phyloP scores from a whole-genome alignment of 495 filamentous ascomycete species.

The Daldinia concentrica region DNA sequence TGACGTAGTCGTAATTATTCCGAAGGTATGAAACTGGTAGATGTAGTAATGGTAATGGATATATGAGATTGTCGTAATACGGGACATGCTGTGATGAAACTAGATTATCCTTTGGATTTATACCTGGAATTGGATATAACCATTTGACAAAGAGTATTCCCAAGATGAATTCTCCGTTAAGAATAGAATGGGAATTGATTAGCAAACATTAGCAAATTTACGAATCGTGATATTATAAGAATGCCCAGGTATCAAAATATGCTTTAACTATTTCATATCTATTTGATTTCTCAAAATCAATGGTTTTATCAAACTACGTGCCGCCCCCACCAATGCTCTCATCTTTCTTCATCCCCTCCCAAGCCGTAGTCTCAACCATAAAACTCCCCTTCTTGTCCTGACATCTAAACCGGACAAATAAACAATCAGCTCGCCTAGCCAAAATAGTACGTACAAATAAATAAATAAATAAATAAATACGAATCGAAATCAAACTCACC shows the following conservation, averaged over 20 bases:
- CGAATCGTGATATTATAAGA: background rate
- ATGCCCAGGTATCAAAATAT: background rate
- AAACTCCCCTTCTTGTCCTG: conserved; percentile 67
- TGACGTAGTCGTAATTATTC: background rate
- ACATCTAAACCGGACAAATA: conserved; percentile 64
- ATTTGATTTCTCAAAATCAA: background rate
- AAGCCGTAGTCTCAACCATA: conserved; percentile 83
- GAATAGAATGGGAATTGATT: too few relatives aligned
- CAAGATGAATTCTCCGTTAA: too few relatives aligned
- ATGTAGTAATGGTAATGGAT: background rate
- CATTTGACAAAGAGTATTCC: too few relatives aligned
- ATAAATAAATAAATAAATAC: conserved; percentile 8
- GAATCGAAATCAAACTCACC: conserved; percentile 56
- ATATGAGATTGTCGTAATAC: background rate
- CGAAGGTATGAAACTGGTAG: background rate
- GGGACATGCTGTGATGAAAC: background rate
- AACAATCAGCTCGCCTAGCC: background rate
- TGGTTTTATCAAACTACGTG: background rate
- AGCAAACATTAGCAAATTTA: background rate
- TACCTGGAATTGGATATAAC: too few relatives aligned
- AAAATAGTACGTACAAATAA: too few relatives aligned
- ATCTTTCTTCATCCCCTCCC: conserved; percentile 62
- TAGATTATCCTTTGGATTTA: background rate
- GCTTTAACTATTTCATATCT: background rate
- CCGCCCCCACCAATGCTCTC: conserved; percentile 5